These are phyloP conservation scores for Withania somnifera DNA, from an alignment of 305 asterid genomes.

Conservation along the genomic window DNA sequence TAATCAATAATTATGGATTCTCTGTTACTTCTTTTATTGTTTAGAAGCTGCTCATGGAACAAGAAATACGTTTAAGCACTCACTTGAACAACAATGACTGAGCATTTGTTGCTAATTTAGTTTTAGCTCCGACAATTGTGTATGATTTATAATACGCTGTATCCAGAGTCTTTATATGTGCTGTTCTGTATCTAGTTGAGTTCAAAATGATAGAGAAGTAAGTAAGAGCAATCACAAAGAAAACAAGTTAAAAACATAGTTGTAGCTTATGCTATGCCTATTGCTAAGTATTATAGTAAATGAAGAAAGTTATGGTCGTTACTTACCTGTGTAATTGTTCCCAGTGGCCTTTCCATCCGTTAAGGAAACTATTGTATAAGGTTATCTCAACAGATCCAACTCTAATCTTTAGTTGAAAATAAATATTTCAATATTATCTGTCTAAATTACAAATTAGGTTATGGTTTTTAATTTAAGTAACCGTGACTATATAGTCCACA, in stretches of 20 bases:
- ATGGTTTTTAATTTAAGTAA: not conserved
- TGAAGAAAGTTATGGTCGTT: not conserved
- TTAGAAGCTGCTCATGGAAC: not conserved
- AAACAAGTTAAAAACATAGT: not conserved
- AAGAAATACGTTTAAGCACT: not conserved
- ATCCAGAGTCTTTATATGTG: not conserved
- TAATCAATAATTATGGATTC: not conserved
- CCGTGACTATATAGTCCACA: not conserved
- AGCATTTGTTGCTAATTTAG: not conserved
- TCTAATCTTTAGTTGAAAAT: not conserved
- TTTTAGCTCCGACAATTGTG: not conserved
- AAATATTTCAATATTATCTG: not conserved
- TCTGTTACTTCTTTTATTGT: not conserved
- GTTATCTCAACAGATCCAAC: not conserved
- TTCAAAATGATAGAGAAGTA: not conserved
- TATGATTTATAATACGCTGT: not conserved
- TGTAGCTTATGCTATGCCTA: not conserved
- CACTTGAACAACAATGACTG: not conserved
- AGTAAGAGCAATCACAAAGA: not conserved
- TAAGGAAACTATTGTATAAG: not conserved
- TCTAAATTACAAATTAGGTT: not conserved
- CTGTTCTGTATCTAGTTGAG: not conserved
- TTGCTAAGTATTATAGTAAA: not conserved
- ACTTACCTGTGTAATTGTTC: no score
- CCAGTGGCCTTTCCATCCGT: no score